Conservation (phyloP, 2,329 filamentous ascomycete species). For the Ophiosphaerella herpotricha region DNA sequence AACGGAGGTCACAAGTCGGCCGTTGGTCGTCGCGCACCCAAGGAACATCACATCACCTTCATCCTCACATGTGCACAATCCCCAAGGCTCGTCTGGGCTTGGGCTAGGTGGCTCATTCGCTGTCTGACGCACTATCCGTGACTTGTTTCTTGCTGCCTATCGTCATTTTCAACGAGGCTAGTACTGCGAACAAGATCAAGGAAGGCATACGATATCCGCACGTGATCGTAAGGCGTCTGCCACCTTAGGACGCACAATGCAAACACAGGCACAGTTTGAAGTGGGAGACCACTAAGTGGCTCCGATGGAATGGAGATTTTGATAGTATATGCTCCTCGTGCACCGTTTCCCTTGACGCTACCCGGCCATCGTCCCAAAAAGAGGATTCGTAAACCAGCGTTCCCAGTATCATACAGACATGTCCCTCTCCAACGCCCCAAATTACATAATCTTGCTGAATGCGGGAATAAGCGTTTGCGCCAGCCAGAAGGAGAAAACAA, state of each 20-base stretch:
- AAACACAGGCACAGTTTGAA: background rate
- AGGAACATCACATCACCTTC: constrained; percentile 22
- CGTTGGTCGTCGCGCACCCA: constrained; percentile 19
- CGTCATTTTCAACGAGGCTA: background rate
- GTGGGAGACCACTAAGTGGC: background rate
- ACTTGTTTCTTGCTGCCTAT: constrained; percentile 2
- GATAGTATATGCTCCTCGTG: constrained; percentile 11
- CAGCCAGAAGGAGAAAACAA: constrained; percentile 99
- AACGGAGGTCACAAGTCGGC: constrained; percentile 26
- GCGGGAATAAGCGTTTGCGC: constrained; percentile 96
- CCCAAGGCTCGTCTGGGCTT: constrained; percentile 18
- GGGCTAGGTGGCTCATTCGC: constrained; percentile 1
- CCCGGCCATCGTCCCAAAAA: constrained; percentile 15
- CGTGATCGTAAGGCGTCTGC: constrained; percentile 2
- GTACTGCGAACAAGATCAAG: background rate
- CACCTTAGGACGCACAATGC: constrained; percentile 4
- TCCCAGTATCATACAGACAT: constrained; percentile 37
- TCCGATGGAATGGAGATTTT: constrained; percentile 31
- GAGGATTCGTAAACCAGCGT: constrained; percentile 19
- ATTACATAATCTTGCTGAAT: constrained; percentile 71
- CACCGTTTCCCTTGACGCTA: constrained; percentile 22
- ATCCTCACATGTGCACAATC: constrained; percentile 10
- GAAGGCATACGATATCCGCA: background rate
- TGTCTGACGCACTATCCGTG: constrained; percentile 15
- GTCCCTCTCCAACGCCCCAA: constrained; percentile 12